Percentiles rank a stretch among this genome's conserved stretches.
These are phyloP conservation scores for Salix exigua DNA, from an alignment of 345 rosid genomes.

Conservation along the genomic window DNA sequence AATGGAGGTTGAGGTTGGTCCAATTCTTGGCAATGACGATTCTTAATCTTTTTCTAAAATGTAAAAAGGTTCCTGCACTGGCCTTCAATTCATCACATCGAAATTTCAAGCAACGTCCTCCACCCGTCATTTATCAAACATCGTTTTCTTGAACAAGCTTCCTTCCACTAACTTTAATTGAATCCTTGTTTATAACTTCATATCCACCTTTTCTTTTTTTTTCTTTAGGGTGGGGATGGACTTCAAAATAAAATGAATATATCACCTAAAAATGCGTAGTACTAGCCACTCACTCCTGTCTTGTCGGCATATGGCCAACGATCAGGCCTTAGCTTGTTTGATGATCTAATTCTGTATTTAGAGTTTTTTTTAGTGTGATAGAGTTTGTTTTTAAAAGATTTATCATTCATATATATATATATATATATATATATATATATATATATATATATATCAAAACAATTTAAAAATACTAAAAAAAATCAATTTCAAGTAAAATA, in stretches of 20 bases:
- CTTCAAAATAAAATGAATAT: not conserved
- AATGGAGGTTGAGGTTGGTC: not conserved
- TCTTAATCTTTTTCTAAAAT: not conserved
- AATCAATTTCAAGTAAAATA: too few species aligned
- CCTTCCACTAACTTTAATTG: not conserved
- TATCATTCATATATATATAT: too few species aligned
- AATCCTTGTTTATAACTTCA: not conserved
- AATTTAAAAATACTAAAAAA: too few species aligned
- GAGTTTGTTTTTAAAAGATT: too few species aligned
- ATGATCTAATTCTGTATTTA: not conserved
- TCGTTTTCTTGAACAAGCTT: conserved; percentile 18
- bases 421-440: too few species aligned
- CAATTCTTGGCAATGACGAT: conserved; percentile 2
- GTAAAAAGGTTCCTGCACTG: not conserved
- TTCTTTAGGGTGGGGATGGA: not conserved
- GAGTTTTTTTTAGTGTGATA: too few species aligned
- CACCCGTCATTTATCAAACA: not conserved
- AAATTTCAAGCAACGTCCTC: not conserved
- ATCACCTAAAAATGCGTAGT: not conserved
- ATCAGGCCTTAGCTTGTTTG: conserved; percentile 15
- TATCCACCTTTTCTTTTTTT: not conserved
- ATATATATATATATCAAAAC: too few species aligned
- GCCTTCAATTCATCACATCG: conserved; percentile 17
- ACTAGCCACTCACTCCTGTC: conserved; percentile 12
- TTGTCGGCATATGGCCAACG: conserved; percentile 20